These are phyloP conservation scores for Penicillium psychrosexuale DNA, from an alignment of 2,329 filamentous ascomycete species.

Conservation along the genomic window DNA sequence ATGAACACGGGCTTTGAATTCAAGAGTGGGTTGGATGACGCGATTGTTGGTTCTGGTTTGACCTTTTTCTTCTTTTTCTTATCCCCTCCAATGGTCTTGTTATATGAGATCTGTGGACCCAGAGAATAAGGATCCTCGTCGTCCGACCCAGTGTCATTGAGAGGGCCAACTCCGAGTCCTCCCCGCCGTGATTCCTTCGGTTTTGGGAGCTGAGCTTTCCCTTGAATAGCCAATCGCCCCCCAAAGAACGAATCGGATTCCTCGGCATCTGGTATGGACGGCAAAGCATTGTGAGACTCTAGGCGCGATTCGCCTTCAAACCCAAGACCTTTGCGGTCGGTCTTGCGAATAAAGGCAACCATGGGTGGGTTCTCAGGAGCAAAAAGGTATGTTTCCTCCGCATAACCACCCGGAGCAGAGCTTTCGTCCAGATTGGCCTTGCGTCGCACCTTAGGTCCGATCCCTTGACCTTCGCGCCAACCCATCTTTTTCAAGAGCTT, in stretches of 20 bases:
- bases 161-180: conserved; percentile 79
- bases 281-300: conserved; percentile 14
- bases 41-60: conserved; percentile 43
- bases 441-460: conserved; percentile 80
- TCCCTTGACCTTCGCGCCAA: conserved; percentile 90
- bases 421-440: conserved; percentile 64
- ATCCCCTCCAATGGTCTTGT: conserved; percentile 72
- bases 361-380: conserved; percentile 76
- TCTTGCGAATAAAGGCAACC: conserved; percentile 50
- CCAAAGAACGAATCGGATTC: conserved; percentile 39
- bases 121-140: conserved; percentile 94
- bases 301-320: conserved; percentile 43
- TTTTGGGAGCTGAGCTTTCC: conserved; percentile 42
- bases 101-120: conserved; percentile 86
- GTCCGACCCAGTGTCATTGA: conserved; percentile 92
- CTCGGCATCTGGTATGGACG: conserved; percentile 14
- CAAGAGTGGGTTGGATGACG: conserved; percentile 61
- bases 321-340: conserved; percentile 47
- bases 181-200: conserved; percentile 58
- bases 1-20: conserved; percentile 70
- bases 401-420: conserved; percentile 38
- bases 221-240: conserved; percentile 29
- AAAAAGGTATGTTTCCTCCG: conserved; percentile 66
- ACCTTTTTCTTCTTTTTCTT: conserved; percentile 71
- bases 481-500: conserved; percentile 89